Base-by-base conservation (phyloP, 257 asterid genomes). In the Solanum okadae region DNA sequence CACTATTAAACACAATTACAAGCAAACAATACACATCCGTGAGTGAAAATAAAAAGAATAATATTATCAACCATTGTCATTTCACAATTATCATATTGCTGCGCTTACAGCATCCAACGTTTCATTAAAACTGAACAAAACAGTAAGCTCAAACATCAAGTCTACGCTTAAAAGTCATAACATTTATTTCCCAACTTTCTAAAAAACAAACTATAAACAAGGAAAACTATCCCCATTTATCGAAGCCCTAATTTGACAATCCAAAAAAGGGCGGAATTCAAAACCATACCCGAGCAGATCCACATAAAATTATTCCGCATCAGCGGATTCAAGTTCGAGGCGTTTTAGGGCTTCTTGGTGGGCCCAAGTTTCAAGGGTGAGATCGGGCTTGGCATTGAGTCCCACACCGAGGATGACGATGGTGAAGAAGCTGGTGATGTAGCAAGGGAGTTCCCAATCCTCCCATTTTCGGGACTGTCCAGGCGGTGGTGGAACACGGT, bases 361-460 rank as follows among this genome's bases (percentile, higher is more conserved):
- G 16, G 98, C 99, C 99, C 99, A 96, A 27, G 99, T 93, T 90
- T 96, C 99, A 78, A 96, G 93, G 84, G 98, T 96, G 84, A 95
- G 95, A 94, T 96, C 99, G 91, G 99, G 98, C 93, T 96, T 96
- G 25, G 99, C 99, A 85, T 92, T 95, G 79, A 96, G 98, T 15
- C 99, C 99, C 23, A 96, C 98, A 5, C 98, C 98, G 27, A 95
- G 98, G 35, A 96, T 95, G 75, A 95, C 96, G 79, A 95, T 89
- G 1, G 98, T 90, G 22, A 96, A 94, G 90, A 95, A 95, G 93
- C 98, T 93, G 56, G 98, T 94, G 90, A 96, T 1, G 84, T 96
- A 96, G 90, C 98, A 96, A 27, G 99, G 99, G 10, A 96, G 95
- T 92, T 96, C 98, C 99, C 99, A 96, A 83, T 96, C 99, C 78